Evolutionary conservation across 345 rosid genomes (phyloP), one percentile per base, ranked within the genome.

Genomic region (Euphorbia tirucalli): DNA sequence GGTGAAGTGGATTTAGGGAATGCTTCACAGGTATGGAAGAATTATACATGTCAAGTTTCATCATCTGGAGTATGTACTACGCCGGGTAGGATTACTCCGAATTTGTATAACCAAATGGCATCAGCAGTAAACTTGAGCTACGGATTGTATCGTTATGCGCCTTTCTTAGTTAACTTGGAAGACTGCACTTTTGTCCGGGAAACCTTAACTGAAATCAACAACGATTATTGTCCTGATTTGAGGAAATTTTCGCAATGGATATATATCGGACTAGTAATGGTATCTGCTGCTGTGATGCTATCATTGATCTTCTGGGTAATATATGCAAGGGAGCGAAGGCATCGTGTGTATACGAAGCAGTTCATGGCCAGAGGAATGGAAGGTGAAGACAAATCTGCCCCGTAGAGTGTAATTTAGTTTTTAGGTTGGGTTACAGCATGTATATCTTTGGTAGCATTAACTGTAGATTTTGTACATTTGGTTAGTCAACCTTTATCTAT

Each of bases 261-360:
- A 64, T 95, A 92, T 73, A 66, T 85, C n/a, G 99, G 97, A 39
- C 79, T 90, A 56, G 87, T 95, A 27, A 24, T 89, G 58, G 97
- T 90, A 15, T 89, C 99, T 9, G 85, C 83, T 7, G 92, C 93
- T 4, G 97, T 92, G 39, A 92, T 95, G 99, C 80, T 89, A 37
- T 95, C 97, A n/a, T 66, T 95, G 71, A 85, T 95, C 78, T 92
- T 95, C 84, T 95, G 98, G 98, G 89, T 95, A 43, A 78, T 95
- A 25, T 92, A 95, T 21, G 89, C 98, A 5, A 72, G 97, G 44
- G 97, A 95, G 84, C 80, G 97, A 37, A 77, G 91, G 73, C 98
- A 95, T 71, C 90, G 98, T 3, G 89, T 85, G 10, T 88, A 90
- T 78, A 84, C 96, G 1, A 92, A 86, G 80, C 82, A 82, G 72